Conservation (phyloP, 2,329 filamentous ascomycete genomes). For the Nemania abortiva region DNA sequence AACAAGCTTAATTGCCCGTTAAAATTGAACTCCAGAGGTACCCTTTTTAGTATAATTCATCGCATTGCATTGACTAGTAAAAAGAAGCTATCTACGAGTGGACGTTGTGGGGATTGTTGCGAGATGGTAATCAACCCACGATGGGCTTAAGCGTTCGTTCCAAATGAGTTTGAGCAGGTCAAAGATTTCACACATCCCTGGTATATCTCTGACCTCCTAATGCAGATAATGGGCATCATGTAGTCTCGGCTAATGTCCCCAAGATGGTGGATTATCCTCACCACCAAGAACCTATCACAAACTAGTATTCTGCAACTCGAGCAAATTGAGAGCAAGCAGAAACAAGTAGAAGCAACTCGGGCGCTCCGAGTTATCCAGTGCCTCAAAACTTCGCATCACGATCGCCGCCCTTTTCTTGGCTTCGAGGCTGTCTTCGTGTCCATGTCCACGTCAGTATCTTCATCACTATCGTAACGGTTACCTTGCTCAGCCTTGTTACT, state of each 20-base stretch:
- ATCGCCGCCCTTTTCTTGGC: background rate
- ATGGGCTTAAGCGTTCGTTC: background rate
- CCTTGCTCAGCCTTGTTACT: background rate
- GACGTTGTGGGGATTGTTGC: background rate
- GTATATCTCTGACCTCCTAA: background rate
- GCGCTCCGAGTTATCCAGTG: background rate
- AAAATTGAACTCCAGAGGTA: background rate
- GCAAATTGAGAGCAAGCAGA: background rate
- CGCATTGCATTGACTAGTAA: background rate
- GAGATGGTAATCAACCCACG: background rate
- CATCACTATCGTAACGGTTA: background rate
- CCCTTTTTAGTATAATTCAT: background rate
- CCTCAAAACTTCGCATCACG: background rate
- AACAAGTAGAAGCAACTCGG: background rate
- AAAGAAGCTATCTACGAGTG: background rate
- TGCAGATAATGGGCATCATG: background rate
- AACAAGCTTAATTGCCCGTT: background rate
- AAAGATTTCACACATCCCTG: background rate
- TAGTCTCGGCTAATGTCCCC: background rate
- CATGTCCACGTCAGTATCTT: background rate
- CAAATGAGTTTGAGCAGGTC: background rate
- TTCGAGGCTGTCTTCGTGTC: background rate
- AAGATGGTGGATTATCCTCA: background rate
- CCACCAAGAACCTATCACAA: background rate
- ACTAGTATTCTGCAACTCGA: background rate